phyloP scores from a whole-genome alignment of 2,329 filamentous ascomycete species.

The Dothistroma pini region DNA sequence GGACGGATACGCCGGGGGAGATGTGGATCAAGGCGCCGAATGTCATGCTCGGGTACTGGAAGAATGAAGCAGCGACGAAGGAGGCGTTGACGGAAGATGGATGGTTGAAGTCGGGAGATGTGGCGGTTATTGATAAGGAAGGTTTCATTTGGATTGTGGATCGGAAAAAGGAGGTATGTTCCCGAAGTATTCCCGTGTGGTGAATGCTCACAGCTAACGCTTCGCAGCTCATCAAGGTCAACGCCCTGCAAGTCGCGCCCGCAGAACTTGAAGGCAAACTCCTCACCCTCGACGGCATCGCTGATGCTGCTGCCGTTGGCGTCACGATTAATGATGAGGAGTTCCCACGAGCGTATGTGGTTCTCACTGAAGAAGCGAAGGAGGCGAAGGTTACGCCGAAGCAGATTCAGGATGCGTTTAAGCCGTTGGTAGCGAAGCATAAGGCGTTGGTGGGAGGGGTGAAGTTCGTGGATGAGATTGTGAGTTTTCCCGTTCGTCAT shows the following conservation, averaged over 20 bases:
- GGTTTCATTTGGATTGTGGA: slow-evolving; percentile 38
- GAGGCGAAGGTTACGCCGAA: slow-evolving; percentile 35
- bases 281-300: slow-evolving; percentile 50
- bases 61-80: slow-evolving; percentile 39
- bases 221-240: slow-evolving; percentile 41
- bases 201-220: slow-evolving; percentile 6
- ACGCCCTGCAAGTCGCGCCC: slow-evolving; percentile 36
- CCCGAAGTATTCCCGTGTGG: background rate
- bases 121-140: slow-evolving; percentile 32
- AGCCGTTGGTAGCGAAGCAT: slow-evolving; percentile 39
- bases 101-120: slow-evolving; percentile 38
- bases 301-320: slow-evolving; percentile 55
- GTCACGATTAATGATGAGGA: slow-evolving; percentile 50
- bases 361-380: slow-evolving; percentile 46
- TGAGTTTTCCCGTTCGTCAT: slow-evolving; percentile 6
- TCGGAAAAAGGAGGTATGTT: slow-evolving; percentile 33
- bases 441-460: slow-evolving; percentile 40
- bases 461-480: slow-evolving; percentile 53
- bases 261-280: slow-evolving; percentile 40
- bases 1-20: slow-evolving; percentile 38
- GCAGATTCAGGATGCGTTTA: slow-evolving; percentile 39
- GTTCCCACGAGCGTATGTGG: slow-evolving; percentile 53
- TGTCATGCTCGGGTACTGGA: slow-evolving; percentile 42
- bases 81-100: slow-evolving; percentile 38
- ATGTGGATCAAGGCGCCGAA: slow-evolving; percentile 41